A percentile compares a stretch with the other conserved stretches of the same genome.
Evolutionary conservation across 495 filamentous ascomycete species (phyloP).

Genomic region (Glutinoglossum americanum): DNA sequence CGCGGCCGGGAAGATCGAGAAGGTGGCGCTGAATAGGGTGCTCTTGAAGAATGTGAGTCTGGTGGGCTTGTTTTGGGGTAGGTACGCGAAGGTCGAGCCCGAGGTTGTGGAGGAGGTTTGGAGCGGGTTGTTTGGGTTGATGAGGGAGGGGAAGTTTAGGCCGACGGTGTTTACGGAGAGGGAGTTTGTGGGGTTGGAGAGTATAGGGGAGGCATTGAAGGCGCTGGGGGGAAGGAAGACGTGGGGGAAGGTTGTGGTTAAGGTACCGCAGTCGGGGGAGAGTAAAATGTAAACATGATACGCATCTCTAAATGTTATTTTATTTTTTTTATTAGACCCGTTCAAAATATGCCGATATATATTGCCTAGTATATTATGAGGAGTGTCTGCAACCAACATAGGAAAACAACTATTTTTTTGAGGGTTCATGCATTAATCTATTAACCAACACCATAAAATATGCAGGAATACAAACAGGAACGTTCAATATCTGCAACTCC

Average conservation of each 20-base stretch:
- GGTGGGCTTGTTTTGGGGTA: conserved; percentile 81
- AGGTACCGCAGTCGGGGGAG: conserved; percentile 46
- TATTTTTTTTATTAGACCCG: no score
- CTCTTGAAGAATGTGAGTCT: conserved; percentile 84
- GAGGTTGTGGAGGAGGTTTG: conserved; percentile 54
- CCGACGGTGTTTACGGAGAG: conserved; percentile 65
- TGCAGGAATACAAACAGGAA: no score
- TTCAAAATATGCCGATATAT: no score
- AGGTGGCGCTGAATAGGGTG: conserved; percentile 77
- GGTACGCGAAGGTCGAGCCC: conserved; percentile 52
- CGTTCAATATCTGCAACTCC: no score
- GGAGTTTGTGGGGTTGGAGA: conserved; percentile 65
- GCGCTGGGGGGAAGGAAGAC: conserved; percentile 61
- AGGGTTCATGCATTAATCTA: neutral
- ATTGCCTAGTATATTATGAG: no score
- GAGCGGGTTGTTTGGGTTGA: conserved; percentile 57
- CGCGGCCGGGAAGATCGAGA: conserved; percentile 74
- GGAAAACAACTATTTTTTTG: no score
- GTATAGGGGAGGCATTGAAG: conserved; percentile 51
- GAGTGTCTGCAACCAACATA: no score
- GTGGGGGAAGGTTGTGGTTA: conserved; percentile 92
- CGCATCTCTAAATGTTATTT: neutral
- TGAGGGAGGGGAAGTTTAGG: conserved; percentile 55
- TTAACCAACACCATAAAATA: neutral
- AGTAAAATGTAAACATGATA: neutral